Base-by-base conservation (phyloP, 1,139 yeast genomes). In the Yamadazyma dushanensis region DNA sequence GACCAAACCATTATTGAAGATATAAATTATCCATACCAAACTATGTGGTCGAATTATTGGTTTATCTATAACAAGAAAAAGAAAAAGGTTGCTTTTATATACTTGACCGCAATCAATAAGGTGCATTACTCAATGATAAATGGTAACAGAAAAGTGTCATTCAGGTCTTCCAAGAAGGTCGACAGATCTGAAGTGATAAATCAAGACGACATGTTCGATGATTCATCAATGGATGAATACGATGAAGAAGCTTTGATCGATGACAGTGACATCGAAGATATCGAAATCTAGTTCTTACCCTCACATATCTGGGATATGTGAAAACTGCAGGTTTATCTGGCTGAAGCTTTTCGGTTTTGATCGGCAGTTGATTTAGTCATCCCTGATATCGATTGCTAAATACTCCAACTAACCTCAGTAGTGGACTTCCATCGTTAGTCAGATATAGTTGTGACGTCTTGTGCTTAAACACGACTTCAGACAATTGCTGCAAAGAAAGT, bases 31-130 rank as follows among this genome's bases (percentile, higher is more conserved):
- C 86, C 83, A 24, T 83, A 85, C 26, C 90, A 86, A 34, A 77
- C 83, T 1, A 68, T 85, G 62, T 92, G 98, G 98, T 83, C 92
- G 26, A 73, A 83, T 55, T 87, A 87, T 72, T 92, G 95, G 84
- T 92, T 92, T 58, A 80, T 92, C 35, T 89, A 86, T 62, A 92
- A 88, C 63, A 89, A 87, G 60, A 85, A 87, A 53, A 79, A 85
- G 61, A 92, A 90, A 63, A 75, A 97, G 45, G 97, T 92, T 3
- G 88, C 95, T 1, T 92, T 85, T 55, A 59, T 92, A 20, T 86
- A 88, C 51, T 54, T 71, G 39, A 66, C 66, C 4, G 76, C 74
- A 1, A 63, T 70, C 35, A 70, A 69, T 41, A 63, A 66, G 42
- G 54, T 63, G 8, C 74, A 70, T 47, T 65, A 63, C 43, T 59